Evolutionary conservation across 2,329 filamentous ascomycete genomes (phyloP).

Genomic region (Westerdykella ornata): DNA sequence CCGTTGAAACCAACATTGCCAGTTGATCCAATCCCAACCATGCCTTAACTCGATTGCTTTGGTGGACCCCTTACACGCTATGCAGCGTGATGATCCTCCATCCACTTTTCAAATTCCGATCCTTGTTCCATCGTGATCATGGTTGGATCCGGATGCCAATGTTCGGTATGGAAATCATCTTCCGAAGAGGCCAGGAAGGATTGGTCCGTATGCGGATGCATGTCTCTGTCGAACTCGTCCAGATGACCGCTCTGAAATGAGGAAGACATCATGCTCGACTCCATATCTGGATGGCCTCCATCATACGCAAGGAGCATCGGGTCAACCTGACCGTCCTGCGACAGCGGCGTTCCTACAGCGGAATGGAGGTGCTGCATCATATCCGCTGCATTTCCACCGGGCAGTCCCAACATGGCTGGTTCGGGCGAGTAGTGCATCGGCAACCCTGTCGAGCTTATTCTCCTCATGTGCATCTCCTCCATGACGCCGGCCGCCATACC

Average conservation of each 20-base stretch:
- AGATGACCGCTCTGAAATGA: constrained; percentile 28
- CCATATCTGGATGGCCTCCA: constrained; percentile 18
- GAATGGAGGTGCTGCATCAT: constrained; percentile 30
- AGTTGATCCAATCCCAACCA: no score
- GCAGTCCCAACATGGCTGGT: constrained; percentile 33
- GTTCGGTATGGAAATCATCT: constrained; percentile 27
- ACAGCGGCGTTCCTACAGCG: constrained; percentile 23
- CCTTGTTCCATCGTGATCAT: constrained; percentile 35
- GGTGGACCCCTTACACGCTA: no score
- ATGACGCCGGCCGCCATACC: constrained; percentile 18
- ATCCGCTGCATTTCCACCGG: constrained; percentile 37
- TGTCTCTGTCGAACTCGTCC: constrained; percentile 25
- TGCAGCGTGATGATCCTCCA: constrained; percentile 25
- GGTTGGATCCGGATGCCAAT: constrained; percentile 33
- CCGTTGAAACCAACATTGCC: no score
- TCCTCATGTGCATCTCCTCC: constrained; percentile 40
- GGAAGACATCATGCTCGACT: constrained; percentile 15
- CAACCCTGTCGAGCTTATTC: constrained; percentile 26
- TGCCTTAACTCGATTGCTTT: no score
- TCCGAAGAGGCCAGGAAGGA: constrained; percentile 18
- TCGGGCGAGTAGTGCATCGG: constrained; percentile 28
- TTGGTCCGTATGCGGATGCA: constrained; percentile 25
- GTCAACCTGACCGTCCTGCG: constrained; percentile 35
- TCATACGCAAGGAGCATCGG: constrained; percentile 39
- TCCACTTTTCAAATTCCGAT: constrained; percentile 45